Conservation (phyloP, 2,329 filamentous ascomycete genomes). For the Penicillium aurantiogriseum region DNA sequence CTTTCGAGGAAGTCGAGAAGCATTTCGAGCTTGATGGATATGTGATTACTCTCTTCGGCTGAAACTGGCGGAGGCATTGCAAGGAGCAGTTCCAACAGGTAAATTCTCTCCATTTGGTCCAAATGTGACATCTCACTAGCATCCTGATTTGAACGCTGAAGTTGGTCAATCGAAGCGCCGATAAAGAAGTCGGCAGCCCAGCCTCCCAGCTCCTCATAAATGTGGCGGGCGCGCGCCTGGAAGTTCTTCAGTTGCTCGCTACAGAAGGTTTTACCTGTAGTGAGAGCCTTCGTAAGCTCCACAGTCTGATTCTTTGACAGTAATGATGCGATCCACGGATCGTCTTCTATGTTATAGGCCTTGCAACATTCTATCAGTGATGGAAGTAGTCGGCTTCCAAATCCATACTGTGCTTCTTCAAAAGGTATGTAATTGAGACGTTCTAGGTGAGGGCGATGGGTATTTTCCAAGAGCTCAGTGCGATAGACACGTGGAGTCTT, state of each 20-base stretch:
- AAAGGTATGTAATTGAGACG: slow-evolving; percentile 23
- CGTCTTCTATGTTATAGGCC: slow-evolving; percentile 56
- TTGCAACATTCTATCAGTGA: slow-evolving; percentile 46
- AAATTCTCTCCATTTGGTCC: slow-evolving; percentile 53
- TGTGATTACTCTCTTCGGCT: slow-evolving; percentile 6
- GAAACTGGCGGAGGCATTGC: slow-evolving; percentile 22
- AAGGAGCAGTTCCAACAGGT: slow-evolving; percentile 49
- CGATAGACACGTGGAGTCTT: slow-evolving; percentile 67
- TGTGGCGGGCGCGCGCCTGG: slow-evolving; percentile 48
- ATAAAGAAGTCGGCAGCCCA: slow-evolving; percentile 72
- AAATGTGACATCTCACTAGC: slow-evolving; percentile 43
- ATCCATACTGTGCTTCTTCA: neutral
- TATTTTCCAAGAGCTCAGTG: slow-evolving; percentile 65
- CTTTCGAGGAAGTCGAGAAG: slow-evolving; percentile 56
- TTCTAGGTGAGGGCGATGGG: slow-evolving; percentile 60
- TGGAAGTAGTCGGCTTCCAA: slow-evolving; percentile 35
- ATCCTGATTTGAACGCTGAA: slow-evolving; percentile 23
- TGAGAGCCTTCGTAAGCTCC: slow-evolving; percentile 30
- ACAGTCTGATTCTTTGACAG: slow-evolving; percentile 35
- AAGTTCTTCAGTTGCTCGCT: slow-evolving; percentile 59
- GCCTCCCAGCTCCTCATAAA: slow-evolving; percentile 60
- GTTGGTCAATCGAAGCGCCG: slow-evolving; percentile 46
- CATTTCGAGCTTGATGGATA: slow-evolving; percentile 59
- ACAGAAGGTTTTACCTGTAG: slow-evolving; percentile 38
- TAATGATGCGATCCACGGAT: slow-evolving; percentile 60